Percentiles rank a stretch among this genome's conserved stretches.
Evolutionary conservation across 768 basidiomycete genomes (phyloP).

Genomic region (Gloeostereum incarnatum): DNA sequence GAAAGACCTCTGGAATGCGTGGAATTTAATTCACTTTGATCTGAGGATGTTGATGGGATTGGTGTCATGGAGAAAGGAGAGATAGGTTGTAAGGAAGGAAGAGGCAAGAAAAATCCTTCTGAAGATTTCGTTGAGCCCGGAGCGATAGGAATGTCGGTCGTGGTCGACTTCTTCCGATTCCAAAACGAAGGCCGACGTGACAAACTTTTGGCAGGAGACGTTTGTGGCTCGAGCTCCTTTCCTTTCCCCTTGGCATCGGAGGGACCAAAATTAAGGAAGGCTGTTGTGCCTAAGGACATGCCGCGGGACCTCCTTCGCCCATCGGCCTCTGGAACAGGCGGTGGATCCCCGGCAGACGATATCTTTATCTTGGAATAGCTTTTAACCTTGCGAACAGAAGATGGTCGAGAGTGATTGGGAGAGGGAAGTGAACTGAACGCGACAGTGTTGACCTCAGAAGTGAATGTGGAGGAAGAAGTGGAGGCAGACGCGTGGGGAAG

Average conservation of each 20-base stretch:
- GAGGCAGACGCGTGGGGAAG: conserved; percentile 31
- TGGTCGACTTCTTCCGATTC: conserved; percentile 34
- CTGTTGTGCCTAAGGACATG: conserved; percentile 44
- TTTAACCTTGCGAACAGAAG: conserved; percentile 36
- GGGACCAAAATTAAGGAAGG: conserved; percentile 24
- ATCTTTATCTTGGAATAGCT: conserved; percentile 37
- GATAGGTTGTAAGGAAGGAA: conserved; percentile 30
- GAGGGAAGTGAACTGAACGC: conserved; percentile 23
- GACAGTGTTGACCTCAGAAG: conserved; percentile 38
- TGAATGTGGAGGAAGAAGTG: conserved; percentile 29
- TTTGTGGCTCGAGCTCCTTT: conserved; percentile 23
- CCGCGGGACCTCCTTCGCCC: conserved; percentile 34
- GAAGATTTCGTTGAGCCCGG: conserved; percentile 1
- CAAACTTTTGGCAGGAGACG: conserved; percentile 26
- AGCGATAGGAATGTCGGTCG: conserved; percentile 5
- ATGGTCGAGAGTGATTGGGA: conserved; percentile 10
- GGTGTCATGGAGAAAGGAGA: conserved; percentile 33
- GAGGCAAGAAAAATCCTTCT: conserved; percentile 18
- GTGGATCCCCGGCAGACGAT: conserved; percentile 9
- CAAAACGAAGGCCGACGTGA: conserved; percentile 62
- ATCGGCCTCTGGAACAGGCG: conserved; percentile 2
- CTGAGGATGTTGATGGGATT: conserved; percentile 16
- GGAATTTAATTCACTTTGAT: conserved; percentile 10
- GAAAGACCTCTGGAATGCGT: conserved; percentile 22
- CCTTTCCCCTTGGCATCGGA: conserved; percentile 35